phyloP scores from a whole-genome alignment of 441 rosid genomes.

The Biscutella laevigata region DNA sequence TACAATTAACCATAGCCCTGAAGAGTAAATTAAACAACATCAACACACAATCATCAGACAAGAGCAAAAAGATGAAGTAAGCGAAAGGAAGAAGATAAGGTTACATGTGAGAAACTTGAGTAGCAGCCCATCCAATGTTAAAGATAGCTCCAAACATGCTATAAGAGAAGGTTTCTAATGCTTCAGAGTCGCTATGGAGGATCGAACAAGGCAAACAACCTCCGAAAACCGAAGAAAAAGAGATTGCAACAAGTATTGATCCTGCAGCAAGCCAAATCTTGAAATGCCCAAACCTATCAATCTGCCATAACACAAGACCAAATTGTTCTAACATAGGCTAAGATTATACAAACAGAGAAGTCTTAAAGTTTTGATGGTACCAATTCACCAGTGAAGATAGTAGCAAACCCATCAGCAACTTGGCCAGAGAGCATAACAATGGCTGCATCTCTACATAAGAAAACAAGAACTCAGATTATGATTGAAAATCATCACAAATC shows the following conservation, averaged over 20 bases:
- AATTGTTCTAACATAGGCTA: background rate
- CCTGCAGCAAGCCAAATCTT: slow-evolving; percentile 96
- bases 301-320: slow-evolving; percentile 37
- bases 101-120: slow-evolving; percentile 99
- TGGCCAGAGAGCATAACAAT: slow-evolving; percentile 90
- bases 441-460: slow-evolving; percentile 69
- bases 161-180: slow-evolving; percentile 64
- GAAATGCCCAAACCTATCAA: slow-evolving; percentile 98
- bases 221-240: slow-evolving; percentile 95
- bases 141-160: slow-evolving; percentile 85
- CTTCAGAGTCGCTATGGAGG: slow-evolving; percentile 34
- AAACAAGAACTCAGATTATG: background rate
- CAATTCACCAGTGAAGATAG: slow-evolving; percentile 81
- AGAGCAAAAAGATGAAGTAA: background rate
- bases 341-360: slow-evolving; percentile 15
- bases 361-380: slow-evolving; percentile 24
- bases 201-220: slow-evolving; percentile 75
- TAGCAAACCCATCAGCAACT: slow-evolving; percentile 83
- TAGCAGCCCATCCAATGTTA: slow-evolving; percentile 95
- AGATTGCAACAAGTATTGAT: slow-evolving; percentile 76
- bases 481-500: background rate
- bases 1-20: slow-evolving; percentile 95
- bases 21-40: background rate
- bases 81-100: background rate
- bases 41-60: background rate